Base-by-base conservation (phyloP, 495 filamentous ascomycete species). In the Cercophora newfieldiana region DNA sequence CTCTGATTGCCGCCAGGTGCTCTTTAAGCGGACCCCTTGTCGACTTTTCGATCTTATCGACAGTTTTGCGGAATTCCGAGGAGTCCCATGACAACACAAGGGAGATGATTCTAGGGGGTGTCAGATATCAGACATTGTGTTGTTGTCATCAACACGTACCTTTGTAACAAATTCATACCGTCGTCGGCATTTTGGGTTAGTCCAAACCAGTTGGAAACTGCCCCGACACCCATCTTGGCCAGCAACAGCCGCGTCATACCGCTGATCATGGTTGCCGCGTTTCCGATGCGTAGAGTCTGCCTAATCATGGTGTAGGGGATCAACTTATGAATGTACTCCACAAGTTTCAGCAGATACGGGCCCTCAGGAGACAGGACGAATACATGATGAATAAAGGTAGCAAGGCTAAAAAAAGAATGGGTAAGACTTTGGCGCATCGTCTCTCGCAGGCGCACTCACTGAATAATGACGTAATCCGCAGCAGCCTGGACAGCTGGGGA, bases 151-250 rank as follows among this genome's bases (percentile, higher is more conserved):
- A 7, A 22, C n/a, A 68, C 74, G 18, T 74, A 85, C 85, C 84
- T 80, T 71, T 91, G 88, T 57, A 91, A 71, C 31, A 91, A 61
- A 69, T 90, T 91, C 88, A 89, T 88, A 65, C 88, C 88, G 61
- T 89, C 85, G 65, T 89, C 82, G 7, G 82, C 80, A 21, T 80
- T 82, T 30, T 83, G 78, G 0, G 83, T 89, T 28, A 85, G 55
- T 0, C 88, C 88, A 53, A 90, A 77, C 88, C 88, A 91, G 68
- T 89, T 89, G 8, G 88, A 87, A 18, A 90, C 59, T 1, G 81
- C 83, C 3, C 81, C 83, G 1, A 91, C 73, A 30, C 86, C 86
- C 63, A 90, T 74, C 69, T 91, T 91, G 3, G 88, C 83, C 16
- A 91, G 73, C 19, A 90, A 72, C n/a, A 91, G 70, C 56, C 74